Evolutionary conservation across 495 filamentous ascomycete genomes (phyloP), one percentile per base, ranked within the genome.

Genomic region (Trypethelium eluteriae): DNA sequence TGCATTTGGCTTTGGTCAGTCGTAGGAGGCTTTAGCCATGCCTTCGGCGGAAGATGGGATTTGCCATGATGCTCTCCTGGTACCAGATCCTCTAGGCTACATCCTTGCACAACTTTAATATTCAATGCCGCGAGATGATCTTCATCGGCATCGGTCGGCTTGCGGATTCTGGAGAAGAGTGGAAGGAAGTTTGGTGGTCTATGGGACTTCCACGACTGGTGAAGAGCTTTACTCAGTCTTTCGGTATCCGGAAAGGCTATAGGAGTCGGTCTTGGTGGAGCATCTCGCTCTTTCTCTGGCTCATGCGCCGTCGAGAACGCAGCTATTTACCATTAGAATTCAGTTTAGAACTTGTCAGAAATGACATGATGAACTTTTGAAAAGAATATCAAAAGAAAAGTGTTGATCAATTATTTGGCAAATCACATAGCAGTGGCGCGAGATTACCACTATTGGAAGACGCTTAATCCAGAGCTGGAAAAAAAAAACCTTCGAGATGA

Each of bases 61-160:
- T 72, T 65, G 9, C 74, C 74, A 62, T 79, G 74, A 39, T 74
- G 69, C 53, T 74, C 74, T 39, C 72, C 72, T 46, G 78, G 80
- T 38, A 87, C 70, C 32, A 88, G 77, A 7, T 73, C 69, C 49
- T 78, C 74, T 14, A 83, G 39, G 74, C 70, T 36, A 82, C 75
- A 73, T 79, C 78, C 6, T 70, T 66, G 65, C 18, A 78, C 73
- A 38, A 85, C 66, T 3, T 76, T 70, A 39, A 87, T 69, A 68
- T 87, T 87, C 39, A 88, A 76, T 18, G 79, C 75, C 18, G 79
- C 71, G 65, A 87, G 75, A 50, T 82, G 79, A 35, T 83, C 74
- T 36, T 74, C 56, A 25, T 73, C 76, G 72, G 86, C 78, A 71
- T 84, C 84, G 53, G 80, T 79, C 12, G 81, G 81, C 41, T 79